Evolutionary conservation across 805 yeast species (phyloP).

Genomic region (Wickerhamiella galacta): DNA sequence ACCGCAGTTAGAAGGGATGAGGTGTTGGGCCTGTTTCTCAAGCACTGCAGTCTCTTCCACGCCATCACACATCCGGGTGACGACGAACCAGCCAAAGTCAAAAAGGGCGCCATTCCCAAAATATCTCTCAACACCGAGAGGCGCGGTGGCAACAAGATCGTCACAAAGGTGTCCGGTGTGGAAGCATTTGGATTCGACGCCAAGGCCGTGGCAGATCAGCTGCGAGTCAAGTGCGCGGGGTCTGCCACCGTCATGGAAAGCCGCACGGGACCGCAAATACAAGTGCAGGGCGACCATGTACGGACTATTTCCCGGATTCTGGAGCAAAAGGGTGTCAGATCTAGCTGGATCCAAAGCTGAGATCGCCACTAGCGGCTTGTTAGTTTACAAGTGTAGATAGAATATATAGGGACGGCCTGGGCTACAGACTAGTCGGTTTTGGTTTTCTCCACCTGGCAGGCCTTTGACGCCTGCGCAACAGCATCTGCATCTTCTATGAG

Average conservation of each 20-base stretch:
- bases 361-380: conserved; percentile 26
- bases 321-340: conserved; percentile 30
- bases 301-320: conserved; percentile 32
- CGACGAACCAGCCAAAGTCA: conserved; percentile 23
- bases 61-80: conserved; percentile 34
- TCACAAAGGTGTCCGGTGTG: conserved; percentile 56
- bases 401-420: neutral
- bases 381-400: conserved; percentile 2
- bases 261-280: conserved; percentile 47
- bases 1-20: conserved; percentile 22
- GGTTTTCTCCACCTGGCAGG: neutral
- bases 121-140: conserved; percentile 53
- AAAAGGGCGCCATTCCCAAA: conserved; percentile 52
- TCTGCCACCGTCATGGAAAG: conserved; percentile 46
- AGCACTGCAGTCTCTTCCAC: conserved; percentile 30
- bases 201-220: conserved; percentile 44
- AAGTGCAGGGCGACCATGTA: conserved; percentile 83
- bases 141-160: conserved; percentile 64
- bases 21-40: conserved; percentile 27
- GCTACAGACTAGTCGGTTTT: neutral
- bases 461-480: neutral
- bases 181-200: conserved; percentile 53
- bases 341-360: conserved; percentile 45
- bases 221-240: conserved; percentile 74
- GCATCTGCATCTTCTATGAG: neutral